phyloP scores from a whole-genome alignment of 2,329 filamentous ascomycete genomes.

The Hymenoscyphus infarciens region DNA sequence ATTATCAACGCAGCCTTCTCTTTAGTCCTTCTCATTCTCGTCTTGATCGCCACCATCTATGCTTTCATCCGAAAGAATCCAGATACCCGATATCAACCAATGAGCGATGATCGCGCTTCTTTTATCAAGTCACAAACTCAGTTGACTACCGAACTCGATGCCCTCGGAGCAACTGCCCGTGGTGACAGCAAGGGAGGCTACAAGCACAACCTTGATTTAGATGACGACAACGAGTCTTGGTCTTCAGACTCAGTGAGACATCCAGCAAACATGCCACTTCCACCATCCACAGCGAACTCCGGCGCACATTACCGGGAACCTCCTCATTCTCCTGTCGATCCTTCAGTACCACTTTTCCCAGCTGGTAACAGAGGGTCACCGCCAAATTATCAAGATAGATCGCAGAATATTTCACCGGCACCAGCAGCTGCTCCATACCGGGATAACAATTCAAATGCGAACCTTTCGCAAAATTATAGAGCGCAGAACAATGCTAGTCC shows the following conservation, averaged over 20 bases:
- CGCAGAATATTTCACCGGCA: conserved; percentile 22
- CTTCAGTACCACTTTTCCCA: conserved; percentile 50
- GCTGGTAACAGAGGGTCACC: conserved; percentile 36
- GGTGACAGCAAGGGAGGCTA: conserved; percentile 66
- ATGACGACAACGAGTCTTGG: conserved; percentile 69
- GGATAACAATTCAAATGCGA: conserved; percentile 37
- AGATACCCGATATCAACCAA: conserved; percentile 90
- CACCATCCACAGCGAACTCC: conserved; percentile 33
- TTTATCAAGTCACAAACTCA: conserved; percentile 96
- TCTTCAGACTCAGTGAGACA: conserved; percentile 54
- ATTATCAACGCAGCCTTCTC: conserved; percentile 82
- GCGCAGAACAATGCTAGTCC: conserved; percentile 41
- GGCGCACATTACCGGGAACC: conserved; percentile 31
- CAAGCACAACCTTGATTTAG: conserved; percentile 58
- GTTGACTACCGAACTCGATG: conserved; percentile 84
- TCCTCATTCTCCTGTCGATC: conserved; percentile 47
- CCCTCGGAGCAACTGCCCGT: conserved; percentile 81
- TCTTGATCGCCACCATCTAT: conserved; percentile 72
- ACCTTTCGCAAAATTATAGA: conserved; percentile 36
- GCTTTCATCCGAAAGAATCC: conserved; percentile 90
- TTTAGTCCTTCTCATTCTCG: conserved; percentile 75
- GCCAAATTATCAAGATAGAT: conserved; percentile 33
- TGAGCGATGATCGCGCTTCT: conserved; percentile 92
- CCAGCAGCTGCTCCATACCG: conserved; percentile 27
- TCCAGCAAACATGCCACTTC: conserved; percentile 37